Percentiles rank a stretch among this genome's conserved stretches.
Evolutionary conservation across 805 yeast species (phyloP).

Genomic region (Saturnispora silvae): DNA sequence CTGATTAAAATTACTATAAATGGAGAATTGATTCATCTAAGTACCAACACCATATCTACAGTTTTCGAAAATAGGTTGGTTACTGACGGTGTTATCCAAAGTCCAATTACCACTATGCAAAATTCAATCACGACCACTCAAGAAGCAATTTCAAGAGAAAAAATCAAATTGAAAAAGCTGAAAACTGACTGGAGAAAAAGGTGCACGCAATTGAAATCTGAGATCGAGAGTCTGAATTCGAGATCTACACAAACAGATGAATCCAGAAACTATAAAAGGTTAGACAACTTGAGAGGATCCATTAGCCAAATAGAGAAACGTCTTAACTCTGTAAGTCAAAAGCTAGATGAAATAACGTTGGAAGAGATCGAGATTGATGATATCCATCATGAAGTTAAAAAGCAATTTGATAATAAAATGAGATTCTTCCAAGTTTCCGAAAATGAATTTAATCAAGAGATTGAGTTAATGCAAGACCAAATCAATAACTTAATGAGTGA

Average conservation of each 20-base stretch:
- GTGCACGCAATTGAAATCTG: slow-evolving; percentile 39
- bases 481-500: slow-evolving; percentile 23
- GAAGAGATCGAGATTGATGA: slow-evolving; percentile 32
- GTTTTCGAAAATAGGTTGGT: slow-evolving; percentile 24
- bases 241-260: slow-evolving; percentile 43
- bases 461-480: slow-evolving; percentile 16
- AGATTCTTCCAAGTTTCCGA: slow-evolving; percentile 26
- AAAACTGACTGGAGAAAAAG: slow-evolving; percentile 50
- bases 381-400: slow-evolving; percentile 27
- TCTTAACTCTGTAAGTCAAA: slow-evolving; percentile 27
- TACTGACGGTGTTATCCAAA: slow-evolving; percentile 26
- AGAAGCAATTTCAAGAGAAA: slow-evolving; percentile 47
- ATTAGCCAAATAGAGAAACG: slow-evolving; percentile 31
- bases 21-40: slow-evolving; percentile 22
- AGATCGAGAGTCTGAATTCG: slow-evolving; percentile 42
- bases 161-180: slow-evolving; percentile 42
- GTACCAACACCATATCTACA: slow-evolving; percentile 27
- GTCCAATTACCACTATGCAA: slow-evolving; percentile 56
- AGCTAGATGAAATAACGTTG: slow-evolving; percentile 26
- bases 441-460: slow-evolving; percentile 19
- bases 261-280: slow-evolving; percentile 42
- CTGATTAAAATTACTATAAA: slow-evolving; percentile 27
- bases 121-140: slow-evolving; percentile 57
- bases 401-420: slow-evolving; percentile 28
- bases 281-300: slow-evolving; percentile 38